A percentile compares a stretch with the other conserved stretches of the same genome.
phyloP scores from a whole-genome alignment of 140 eudicot genomes.

The Erigeron philadelphicus region DNA sequence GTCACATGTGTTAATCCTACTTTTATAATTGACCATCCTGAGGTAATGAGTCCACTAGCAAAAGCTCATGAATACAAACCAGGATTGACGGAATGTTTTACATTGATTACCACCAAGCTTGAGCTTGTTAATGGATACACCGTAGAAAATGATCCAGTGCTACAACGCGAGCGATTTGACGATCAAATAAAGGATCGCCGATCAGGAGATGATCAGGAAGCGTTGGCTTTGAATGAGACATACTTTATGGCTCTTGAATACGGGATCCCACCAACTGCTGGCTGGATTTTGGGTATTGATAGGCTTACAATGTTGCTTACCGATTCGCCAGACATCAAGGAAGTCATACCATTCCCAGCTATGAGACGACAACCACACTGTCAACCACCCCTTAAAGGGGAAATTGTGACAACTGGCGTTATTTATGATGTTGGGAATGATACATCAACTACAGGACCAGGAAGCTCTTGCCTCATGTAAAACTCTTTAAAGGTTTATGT shows the following conservation, averaged over 20 bases:
- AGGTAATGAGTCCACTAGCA: no score
- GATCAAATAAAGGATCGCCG: background rate
- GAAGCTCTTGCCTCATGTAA: background rate
- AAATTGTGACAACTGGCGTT: background rate
- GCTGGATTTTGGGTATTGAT: slow-evolving; percentile 91
- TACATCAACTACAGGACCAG: background rate
- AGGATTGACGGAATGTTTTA: no score
- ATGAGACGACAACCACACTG: slow-evolving; percentile 11
- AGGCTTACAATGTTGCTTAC: slow-evolving; percentile 79
- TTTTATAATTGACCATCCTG: no score
- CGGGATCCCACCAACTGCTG: slow-evolving; percentile 89
- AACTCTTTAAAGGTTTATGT: background rate
- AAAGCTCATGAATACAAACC: no score
- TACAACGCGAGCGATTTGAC: background rate
- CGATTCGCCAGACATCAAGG: slow-evolving; percentile 81
- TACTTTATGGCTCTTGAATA: slow-evolving; percentile 51
- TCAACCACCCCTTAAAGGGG: slow-evolving; percentile 41
- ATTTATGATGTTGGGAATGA: background rate
- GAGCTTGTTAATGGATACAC: background rate
- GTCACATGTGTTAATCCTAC: no score
- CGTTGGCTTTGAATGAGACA: background rate
- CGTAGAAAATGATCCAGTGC: background rate
- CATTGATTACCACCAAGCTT: no score
- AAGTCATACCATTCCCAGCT: no score
- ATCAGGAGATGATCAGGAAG: background rate